Evolutionary conservation across 2,329 filamentous ascomycete species (phyloP), one percentile per base, ranked within the genome.

Genomic region (Neocatenulostroma microsporum): DNA sequence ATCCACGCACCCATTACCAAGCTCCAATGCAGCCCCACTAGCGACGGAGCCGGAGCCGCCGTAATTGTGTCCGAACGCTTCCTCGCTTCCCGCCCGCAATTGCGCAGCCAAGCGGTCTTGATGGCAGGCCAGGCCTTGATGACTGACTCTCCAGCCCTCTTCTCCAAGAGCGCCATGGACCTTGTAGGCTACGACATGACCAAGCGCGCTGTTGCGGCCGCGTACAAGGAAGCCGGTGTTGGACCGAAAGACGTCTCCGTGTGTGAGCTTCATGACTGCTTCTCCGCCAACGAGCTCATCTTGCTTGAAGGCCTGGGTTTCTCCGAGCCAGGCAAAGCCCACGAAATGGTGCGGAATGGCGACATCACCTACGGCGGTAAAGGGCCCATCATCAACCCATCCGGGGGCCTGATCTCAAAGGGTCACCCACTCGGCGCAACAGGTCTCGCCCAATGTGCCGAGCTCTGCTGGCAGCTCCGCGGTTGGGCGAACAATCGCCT

Each of bases 21-120:
- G 65, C 80, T 96, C n/a, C 89, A 96, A 68, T 95, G 89, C 74
- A 94, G 89, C 66, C 89, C 89, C 1, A 96, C 89, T 1, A 94
- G 85, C 1, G 89, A 96, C 62, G 89, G 89, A 31, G 84, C 81
- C 29, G 89, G 87, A 1, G 87, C 89, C 1, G 85, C 84, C 8
- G 81, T 96, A 26, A 69, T 96, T 39, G 87, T 94, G 36, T 94
- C 87, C 1, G 81, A 94, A 63, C 74, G 73, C 32, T 96, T 95
- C 73, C 77, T 96, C 39, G 82, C 88, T 54, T 78, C 80, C 10
- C 77, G 84, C 17, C 88, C 88, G 1, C 79, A 93, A 51, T 77
- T 95, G 43, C 79, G 78, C 54, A 70, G 74, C 37, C 84, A 88
- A 53, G 89, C 89, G n/a, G 68, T 96, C 44, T 71, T 86, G 38